Evolutionary conservation across 2,329 filamentous ascomycete genomes (phyloP).

Genomic region (Hymenoscyphus albidus): DNA sequence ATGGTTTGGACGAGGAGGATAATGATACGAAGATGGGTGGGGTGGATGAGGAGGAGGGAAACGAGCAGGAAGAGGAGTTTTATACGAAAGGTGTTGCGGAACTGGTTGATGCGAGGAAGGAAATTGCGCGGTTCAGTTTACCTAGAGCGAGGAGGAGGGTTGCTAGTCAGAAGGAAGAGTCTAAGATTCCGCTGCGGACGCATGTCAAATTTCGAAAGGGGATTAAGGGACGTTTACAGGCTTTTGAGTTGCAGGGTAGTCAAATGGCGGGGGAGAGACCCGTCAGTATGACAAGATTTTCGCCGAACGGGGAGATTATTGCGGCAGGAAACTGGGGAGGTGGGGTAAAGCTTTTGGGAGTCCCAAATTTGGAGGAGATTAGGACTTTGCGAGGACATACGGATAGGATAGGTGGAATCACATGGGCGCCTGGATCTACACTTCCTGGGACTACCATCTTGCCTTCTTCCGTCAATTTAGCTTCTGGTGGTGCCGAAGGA

Average conservation of each 20-base stretch:
- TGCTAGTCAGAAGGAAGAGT: constrained; percentile 73
- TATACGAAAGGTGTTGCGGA: constrained; percentile 79
- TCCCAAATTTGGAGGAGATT: constrained; percentile 77
- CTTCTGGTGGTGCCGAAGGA: constrained; percentile 85
- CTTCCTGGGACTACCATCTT: constrained; percentile 68
- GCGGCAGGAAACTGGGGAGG: constrained; percentile 94
- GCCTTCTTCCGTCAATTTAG: constrained; percentile 72
- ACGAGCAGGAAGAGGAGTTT: constrained; percentile 85
- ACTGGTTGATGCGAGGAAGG: constrained; percentile 70
- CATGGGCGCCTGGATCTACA: constrained; percentile 85
- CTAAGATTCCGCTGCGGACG: constrained; percentile 77
- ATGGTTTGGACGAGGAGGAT: constrained; percentile 53
- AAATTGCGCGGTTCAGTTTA: constrained; percentile 79
- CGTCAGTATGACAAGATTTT: constrained; percentile 86
- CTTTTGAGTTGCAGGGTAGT: constrained; percentile 87
- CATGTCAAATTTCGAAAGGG: constrained; percentile 91
- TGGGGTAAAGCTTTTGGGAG: constrained; percentile 77
- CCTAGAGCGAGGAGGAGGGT: constrained; percentile 75
- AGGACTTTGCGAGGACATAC: constrained; percentile 76
- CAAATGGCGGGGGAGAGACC: constrained; percentile 90
- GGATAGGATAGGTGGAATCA: constrained; percentile 82
- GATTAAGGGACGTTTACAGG: constrained; percentile 76
- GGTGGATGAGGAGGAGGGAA: constrained; percentile 49
- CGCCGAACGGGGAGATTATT: constrained; percentile 76
- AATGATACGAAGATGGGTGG: constrained; percentile 56